Evolutionary conservation across 768 basidiomycete species (phyloP), one percentile per base, ranked within the genome.

Genomic region (Rhodotorula taiwanensis): DNA sequence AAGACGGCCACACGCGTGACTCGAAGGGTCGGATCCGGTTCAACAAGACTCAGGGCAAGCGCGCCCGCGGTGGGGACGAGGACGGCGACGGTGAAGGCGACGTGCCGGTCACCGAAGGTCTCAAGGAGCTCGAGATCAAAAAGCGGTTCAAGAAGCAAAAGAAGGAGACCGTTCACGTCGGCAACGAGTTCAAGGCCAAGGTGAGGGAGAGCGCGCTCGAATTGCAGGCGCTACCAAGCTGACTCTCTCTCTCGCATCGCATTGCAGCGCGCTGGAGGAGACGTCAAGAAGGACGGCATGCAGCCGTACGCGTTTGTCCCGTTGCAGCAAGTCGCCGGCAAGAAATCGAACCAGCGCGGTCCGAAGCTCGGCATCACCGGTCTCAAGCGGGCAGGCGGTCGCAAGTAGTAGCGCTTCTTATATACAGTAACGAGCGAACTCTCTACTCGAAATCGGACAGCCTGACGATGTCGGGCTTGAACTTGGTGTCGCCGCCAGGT

Each of bases 21-120:
- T 79, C 84, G 2, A 84, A 83, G 65, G 95, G 95, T 9, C 84
- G 83, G 57, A 77, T 98, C 74, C 93, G 90, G 76, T 97, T 98
- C 78, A 89, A 95, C 79, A 97, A 95, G 75, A 86, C 94, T 72
- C 97, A 91, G 42, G 98, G 93, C 77, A 92, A 94, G 76, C 84
- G 91, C 2, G 52, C 31, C 10, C 52, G 71, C 61, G 78, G 91
- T 63, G 4, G 21, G 21, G 81, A 87, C 53, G 84, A 84, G 55
- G 82, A 84, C 61, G 83, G 83, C 23, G 79, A 78, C 10, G 83
- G 80, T 10, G 79, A 77, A 31, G 64, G 51, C 5, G 64, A 71
- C 20, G 60, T 52, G 14, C 56, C 61, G 0, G 54, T 69, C 18
- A 69, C 67, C 54, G 85, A 73, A 42, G 78, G 76, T n/a, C 75